Conservation (phyloP, 345 rosid genomes). For the Hypericum perforatum region DNA sequence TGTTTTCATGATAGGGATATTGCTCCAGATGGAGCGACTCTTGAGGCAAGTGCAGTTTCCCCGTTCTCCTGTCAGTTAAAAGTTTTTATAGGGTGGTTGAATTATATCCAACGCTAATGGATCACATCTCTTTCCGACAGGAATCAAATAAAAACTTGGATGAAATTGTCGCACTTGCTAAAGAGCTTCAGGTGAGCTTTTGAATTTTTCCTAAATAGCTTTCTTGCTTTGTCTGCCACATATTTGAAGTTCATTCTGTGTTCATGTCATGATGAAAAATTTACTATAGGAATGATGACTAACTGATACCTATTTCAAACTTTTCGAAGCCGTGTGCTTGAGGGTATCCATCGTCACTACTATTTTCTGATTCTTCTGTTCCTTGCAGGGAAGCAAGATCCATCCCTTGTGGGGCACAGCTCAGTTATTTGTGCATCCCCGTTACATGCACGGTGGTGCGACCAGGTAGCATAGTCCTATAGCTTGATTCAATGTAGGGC, state of each 20-base stretch:
- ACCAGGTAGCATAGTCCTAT: conserved; percentile 42
- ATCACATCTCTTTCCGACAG: conserved; percentile 22
- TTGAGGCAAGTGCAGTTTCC: conserved; percentile 42
- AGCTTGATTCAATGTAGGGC: background rate
- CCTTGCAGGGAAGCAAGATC: conserved; percentile 61
- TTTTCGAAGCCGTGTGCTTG: too few relatives aligned
- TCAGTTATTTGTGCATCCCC: conserved; percentile 88
- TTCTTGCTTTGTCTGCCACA: too few relatives aligned
- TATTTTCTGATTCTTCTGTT: background rate
- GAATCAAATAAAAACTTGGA: conserved; percentile 84
- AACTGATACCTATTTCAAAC: too few relatives aligned
- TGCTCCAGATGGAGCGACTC: conserved; percentile 71
- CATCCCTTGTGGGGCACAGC: conserved; percentile 92
- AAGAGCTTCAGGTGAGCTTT: conserved; percentile 61
- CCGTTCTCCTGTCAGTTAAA: background rate
- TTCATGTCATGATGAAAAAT: too few relatives aligned
- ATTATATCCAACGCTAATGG: background rate
- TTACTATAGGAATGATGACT: too few relatives aligned
- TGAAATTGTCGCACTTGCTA: conserved; percentile 85
- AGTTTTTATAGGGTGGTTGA: background rate
- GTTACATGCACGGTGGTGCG: conserved; percentile 97
- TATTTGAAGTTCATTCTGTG: too few relatives aligned
- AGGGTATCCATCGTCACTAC: too few relatives aligned
- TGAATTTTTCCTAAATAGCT: too few relatives aligned
- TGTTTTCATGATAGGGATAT: conserved; percentile 97